Percentiles rank a stretch among this genome's conserved stretches.
These are phyloP conservation scores for Starmera stellimalicola DNA, from an alignment of 1,139 yeast genomes.

Conservation along the genomic window DNA sequence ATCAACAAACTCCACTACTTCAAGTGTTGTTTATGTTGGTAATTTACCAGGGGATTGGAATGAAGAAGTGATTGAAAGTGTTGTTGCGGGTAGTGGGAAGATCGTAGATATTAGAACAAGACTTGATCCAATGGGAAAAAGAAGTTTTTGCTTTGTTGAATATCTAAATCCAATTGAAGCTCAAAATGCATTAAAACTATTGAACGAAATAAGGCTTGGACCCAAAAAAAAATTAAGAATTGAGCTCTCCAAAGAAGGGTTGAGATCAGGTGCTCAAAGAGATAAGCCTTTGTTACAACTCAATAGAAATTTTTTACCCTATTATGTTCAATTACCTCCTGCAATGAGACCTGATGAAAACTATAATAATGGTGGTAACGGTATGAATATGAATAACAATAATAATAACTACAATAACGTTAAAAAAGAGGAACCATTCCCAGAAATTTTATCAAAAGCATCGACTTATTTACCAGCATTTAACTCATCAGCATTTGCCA, in stretches of 20 bases:
- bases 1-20: constrained; percentile 5
- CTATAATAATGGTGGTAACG: background rate
- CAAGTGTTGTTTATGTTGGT: constrained; percentile 46
- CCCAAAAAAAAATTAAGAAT: constrained; percentile 40
- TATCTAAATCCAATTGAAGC: constrained; percentile 45
- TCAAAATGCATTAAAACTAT: constrained; percentile 32
- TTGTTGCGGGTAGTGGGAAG: constrained; percentile 56
- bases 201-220: constrained; percentile 36
- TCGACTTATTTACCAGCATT: constrained; percentile 42
- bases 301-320: constrained; percentile 37
- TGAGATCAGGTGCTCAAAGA: constrained; percentile 29
- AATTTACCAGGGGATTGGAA: constrained; percentile 60
- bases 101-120: constrained; percentile 56
- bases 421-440: constrained; percentile 23
- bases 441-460: constrained; percentile 39
- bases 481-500: constrained; percentile 31
- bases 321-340: constrained; percentile 44
- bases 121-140: constrained; percentile 53
- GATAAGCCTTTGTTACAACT: constrained; percentile 34
- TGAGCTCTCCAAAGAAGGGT: constrained; percentile 55
- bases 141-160: constrained; percentile 58
- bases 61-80: constrained; percentile 42
- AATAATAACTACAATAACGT: constrained; percentile 1
- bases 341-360: constrained; percentile 28
- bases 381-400: background rate